Evolutionary conservation across 164 flowering plant genomes (phyloP).

Genomic region (Vitis vinifera): ASM3070453v1 NC_081806.1:452501-453000

Average conservation of each 20-base stretch:
- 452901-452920: constrained; percentile 88
- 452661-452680: too few relatives aligned
- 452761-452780: constrained; percentile 99
- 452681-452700: too few relatives aligned
- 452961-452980: background rate
- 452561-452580: background rate
- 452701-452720: background rate
- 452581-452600: background rate
- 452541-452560: constrained; percentile 50
- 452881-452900: constrained; percentile 84
- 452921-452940: constrained; percentile 68
- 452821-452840: constrained; percentile 99
- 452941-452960: background rate
- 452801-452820: constrained; percentile 87
- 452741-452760: background rate
- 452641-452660: too few relatives aligned
- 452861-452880: constrained; percentile 82
- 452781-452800: constrained; percentile 96
- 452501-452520: constrained; percentile 98
- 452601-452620: too few relatives aligned
- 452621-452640: too few relatives aligned
- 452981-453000: background rate
- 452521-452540: constrained; percentile 95
- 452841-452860: constrained; percentile 81
- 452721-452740: background rate